Conservation (phyloP, 805 yeast genomes). For the Jamesozyma rosinii region DNA sequence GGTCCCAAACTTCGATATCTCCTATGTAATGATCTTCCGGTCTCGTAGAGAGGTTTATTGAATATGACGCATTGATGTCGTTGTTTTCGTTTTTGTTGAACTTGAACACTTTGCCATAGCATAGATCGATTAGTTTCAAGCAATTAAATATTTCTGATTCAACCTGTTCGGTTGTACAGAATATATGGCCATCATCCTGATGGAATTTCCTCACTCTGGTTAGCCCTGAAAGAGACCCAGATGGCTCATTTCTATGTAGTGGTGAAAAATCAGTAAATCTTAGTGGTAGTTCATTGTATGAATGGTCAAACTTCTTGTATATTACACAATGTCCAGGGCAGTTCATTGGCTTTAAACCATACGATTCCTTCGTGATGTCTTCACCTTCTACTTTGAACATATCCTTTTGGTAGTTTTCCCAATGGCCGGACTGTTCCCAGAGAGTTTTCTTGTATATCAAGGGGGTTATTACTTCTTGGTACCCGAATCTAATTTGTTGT, state of each 20-base stretch:
- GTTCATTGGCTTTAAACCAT: slow-evolving; percentile 90
- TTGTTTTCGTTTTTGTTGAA: slow-evolving; percentile 2
- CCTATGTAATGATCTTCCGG: slow-evolving; percentile 77
- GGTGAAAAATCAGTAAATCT: slow-evolving; percentile 84
- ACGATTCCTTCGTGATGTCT: slow-evolving; percentile 36
- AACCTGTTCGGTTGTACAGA: slow-evolving; percentile 74
- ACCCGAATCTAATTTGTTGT: slow-evolving; percentile 62
- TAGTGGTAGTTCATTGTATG: slow-evolving; percentile 80
- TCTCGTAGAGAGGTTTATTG: slow-evolving; percentile 72
- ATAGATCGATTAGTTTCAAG: slow-evolving; percentile 60
- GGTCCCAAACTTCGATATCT: slow-evolving; percentile 63
- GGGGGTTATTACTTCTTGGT: slow-evolving; percentile 89
- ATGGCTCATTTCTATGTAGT: slow-evolving; percentile 86
- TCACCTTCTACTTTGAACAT: slow-evolving; percentile 80
- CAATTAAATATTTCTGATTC: slow-evolving; percentile 63
- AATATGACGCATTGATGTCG: slow-evolving; percentile 36
- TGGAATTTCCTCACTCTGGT: slow-evolving; percentile 92
- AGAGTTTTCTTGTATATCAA: slow-evolving; percentile 70
- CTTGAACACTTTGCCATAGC: slow-evolving; percentile 53
- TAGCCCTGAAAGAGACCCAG: slow-evolving; percentile 87
- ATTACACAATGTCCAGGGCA: slow-evolving; percentile 93
- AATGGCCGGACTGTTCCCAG: slow-evolving; percentile 92
- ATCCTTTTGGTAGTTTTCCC: slow-evolving; percentile 90
- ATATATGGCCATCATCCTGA: slow-evolving; percentile 97
- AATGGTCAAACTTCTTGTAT: slow-evolving; percentile 63